Base-by-base conservation (phyloP, 176 grass and related monocot genomes). In the Carex littledalei region DNA sequence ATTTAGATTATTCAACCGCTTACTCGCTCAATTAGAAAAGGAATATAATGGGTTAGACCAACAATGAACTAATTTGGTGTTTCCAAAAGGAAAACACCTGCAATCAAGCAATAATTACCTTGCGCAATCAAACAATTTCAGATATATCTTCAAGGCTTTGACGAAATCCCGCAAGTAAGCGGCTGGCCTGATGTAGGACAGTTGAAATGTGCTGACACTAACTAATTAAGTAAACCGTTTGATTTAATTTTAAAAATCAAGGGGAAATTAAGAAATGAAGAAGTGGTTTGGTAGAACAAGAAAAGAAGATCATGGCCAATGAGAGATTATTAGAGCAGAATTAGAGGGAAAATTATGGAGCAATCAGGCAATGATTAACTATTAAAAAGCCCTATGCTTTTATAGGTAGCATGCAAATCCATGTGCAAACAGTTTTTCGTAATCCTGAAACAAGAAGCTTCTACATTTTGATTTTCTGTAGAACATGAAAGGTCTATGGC, bases 361-460 rank as follows among this genome's bases (percentile, higher is more conserved):
- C 39, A 20, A 17, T 13, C 34, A 43, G 16, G 43, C 69, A 74
- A 39, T 2, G 69, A 49, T 43, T 14, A 32, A 78, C 2, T 74
- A 50, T 3, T 29, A 63, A 58, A 67, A 61, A 82, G 39, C 16
- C 61, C 39, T 34, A 68, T 54, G 13, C 37, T 3, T 83, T 83
- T 83, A 68, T 83, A 83, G 62, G 8, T 60, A 74, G 59, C 60
- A 62, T 64, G 29, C 57, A 64, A 43, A 65, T 64, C 79, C 58
- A 15, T 81, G 26, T 60, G 56, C 29, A 10, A 49, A 43, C 55
- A 41, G 4, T 81, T 21, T 74, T 49, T 20, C 50, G 74, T 32
- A 78, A 56, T 26, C 14, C 10, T 52, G 37, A 54, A 67, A 49
- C 62, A 67, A 83, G 14, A 47, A 41, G 2, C 39, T 41, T 50